Evolutionary conservation across 306 rosid genomes (phyloP).

Genomic region (Quercus agrifolia): DNA sequence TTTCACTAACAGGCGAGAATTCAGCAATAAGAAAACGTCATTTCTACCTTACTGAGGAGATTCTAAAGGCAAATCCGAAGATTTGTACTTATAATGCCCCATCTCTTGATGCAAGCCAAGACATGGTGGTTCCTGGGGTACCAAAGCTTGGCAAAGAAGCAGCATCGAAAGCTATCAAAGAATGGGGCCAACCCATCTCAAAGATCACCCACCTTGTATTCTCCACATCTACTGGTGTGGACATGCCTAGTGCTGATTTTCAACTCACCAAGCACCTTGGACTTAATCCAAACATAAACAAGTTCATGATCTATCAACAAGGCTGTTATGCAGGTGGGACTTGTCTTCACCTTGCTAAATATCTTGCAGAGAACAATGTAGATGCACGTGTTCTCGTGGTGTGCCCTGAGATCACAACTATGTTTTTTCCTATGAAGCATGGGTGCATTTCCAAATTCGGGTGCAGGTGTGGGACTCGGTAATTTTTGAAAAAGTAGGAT

Average conservation of each 20-base stretch:
- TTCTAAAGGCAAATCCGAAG: constrained; percentile 38
- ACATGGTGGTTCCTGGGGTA: constrained; percentile 47
- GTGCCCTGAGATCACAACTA: constrained; percentile 52
- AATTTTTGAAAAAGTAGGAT: no score
- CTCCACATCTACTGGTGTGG: constrained; percentile 56
- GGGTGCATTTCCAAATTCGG: fast-evolving
- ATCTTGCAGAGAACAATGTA: constrained; percentile 54
- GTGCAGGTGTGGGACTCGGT: fast-evolving
- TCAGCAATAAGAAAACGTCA: constrained; percentile 27
- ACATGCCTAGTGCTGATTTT: constrained; percentile 60
- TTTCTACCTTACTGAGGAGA: constrained; percentile 45
- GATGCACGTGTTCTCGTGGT: constrained; percentile 48
- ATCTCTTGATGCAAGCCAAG: constrained; percentile 51
- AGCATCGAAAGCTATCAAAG: constrained; percentile 40
- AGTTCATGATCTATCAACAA: constrained; percentile 60
- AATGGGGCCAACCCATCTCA: constrained; percentile 67
- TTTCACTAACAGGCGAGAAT: no score
- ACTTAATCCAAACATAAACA: constrained; percentile 50
- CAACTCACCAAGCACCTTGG: constrained; percentile 56
- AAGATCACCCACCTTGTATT: constrained; percentile 53
- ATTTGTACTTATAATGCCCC: constrained; percentile 56
- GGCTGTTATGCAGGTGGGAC: constrained; percentile 59
- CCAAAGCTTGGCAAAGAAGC: constrained; percentile 59
- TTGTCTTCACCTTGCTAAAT: constrained; percentile 31
- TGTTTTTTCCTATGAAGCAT: constrained; percentile 24